Evolutionary conservation across 257 asterid genomes (phyloP), one percentile per base, ranked within the genome.

Genomic region (Echites panduratus): DNA sequence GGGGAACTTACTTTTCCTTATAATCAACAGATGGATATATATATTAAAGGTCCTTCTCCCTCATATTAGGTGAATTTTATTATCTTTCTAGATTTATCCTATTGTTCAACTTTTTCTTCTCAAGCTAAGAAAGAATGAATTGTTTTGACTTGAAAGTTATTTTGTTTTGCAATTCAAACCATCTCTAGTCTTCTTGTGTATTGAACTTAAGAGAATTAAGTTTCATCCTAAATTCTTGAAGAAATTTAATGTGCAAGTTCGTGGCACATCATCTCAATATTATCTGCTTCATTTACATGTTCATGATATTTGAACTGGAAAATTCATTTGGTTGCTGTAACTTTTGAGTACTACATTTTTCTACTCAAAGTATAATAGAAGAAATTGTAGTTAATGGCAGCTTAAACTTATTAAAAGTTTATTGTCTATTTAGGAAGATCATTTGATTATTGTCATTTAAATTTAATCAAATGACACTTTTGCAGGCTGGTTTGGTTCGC

Each of bases 401-500:
- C 32, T 40, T 16, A 6, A 20, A 20, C 6, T 63, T 64, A 5
- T 17, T 27, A 7, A 58, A 58, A 38, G 0, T 7, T 38, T 10
- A 3, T 62, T 35, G 27, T 41, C 20, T 52, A 14, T 22, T 22
- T 22, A 44, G 43, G 22, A 24, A 11, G 40, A 44, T 67, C 40
- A 47, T 24, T 24, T 2, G 20, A 19, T 49, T 20, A 48, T 69
- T 49, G 44, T 44, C 20, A 32, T 26, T 13, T 32, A 3, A 14
- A 32, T 26, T 13, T 32, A 3, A 14, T 41, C 14, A 22, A 43
- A 50, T 54, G 72, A 62, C 13, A 49, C 19, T 43, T 58, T 40
- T 71, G 26, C 88, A 94, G 98, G 97, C 98, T 56, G 97, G 98
- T 72, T 83, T 94, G 87, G 96, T 94, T 78, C 87, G 98, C 79